Base-by-base conservation (phyloP, 345 rosid species). In the Euclidium syriacum region DNA sequence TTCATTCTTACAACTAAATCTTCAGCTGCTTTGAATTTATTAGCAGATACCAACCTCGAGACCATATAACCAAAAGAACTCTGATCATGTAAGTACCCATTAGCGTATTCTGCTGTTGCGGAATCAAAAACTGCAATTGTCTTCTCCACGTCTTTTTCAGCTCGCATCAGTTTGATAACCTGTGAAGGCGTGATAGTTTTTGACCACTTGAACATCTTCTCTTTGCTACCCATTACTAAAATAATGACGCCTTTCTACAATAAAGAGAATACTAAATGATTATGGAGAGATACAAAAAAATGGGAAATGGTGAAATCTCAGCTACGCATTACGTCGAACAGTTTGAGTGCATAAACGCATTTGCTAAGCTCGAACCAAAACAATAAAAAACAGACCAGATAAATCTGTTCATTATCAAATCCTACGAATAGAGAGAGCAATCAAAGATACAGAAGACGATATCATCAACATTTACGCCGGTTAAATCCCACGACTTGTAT, bases 41-140 rank as follows among this genome's bases (percentile, higher is more conserved):
- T 90, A 1, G 86, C 85, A 14, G 96, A 80, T 35, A 84, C 81
- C 49, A 85, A 66, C 49, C 81, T 85, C 5, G 82, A 80, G 48
- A 90, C 83, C 79, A 84, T 78, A 27, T 69, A 50, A 43, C 71
- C 57, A 52, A 79, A 83, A 35, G 81, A 80, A 15, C 19, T 64
- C n/a, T 72, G 54, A 69, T 84, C 86, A 43, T 77, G 81, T 14
- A 60, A 63, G 65, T 79, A 79, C 39, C 86, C 76, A 72, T 3
- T 75, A 35, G 19, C 74, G 79, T 83, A 85, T 79, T 87, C 90
- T 0, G 81, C 90, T 10, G 95, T 85, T 6, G 92, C 90, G 0
- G 86, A 80, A 61, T 90, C 88, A 25, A 90, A 94, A 10, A 90
- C 63, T 9, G 77, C 17, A 11, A 42, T 7, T n/a, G 3, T 84